Conservation (phyloP, 768 basidiomycete genomes). For the Kwoniella sp. region DNA sequence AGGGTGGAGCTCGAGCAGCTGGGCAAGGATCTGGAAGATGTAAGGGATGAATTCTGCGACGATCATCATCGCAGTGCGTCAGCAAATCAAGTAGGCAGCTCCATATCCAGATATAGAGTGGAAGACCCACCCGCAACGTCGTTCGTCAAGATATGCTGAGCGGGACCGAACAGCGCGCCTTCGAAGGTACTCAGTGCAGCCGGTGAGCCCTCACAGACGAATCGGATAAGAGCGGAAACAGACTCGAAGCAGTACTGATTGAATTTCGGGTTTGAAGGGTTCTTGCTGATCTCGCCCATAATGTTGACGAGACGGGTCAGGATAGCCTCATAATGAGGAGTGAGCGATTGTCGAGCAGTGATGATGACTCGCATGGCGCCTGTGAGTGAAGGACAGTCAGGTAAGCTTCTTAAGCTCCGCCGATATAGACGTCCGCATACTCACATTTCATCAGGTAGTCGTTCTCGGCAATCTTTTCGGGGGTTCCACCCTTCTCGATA, state of each 20-base stretch:
- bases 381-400: slow-evolving; percentile 57
- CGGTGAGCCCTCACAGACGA: slow-evolving; percentile 73
- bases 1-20: slow-evolving; percentile 84
- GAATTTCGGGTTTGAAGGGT: slow-evolving; percentile 96
- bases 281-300: slow-evolving; percentile 84
- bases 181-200: slow-evolving; percentile 75
- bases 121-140: slow-evolving; percentile 87
- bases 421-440: no score
- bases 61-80: slow-evolving; percentile 1
- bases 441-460: slow-evolving; percentile 97
- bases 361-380: slow-evolving; percentile 92
- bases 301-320: slow-evolving; percentile 78
- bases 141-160: slow-evolving; percentile 82
- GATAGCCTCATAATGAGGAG: slow-evolving; percentile 67
- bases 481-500: slow-evolving; percentile 74
- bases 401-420: no score
- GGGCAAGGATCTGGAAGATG: slow-evolving; percentile 92
- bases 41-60: slow-evolving; percentile 89
- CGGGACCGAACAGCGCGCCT: slow-evolving; percentile 76
- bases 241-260: slow-evolving; percentile 98
- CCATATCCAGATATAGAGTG: no score
- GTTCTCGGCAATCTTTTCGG: slow-evolving; percentile 94
- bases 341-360: slow-evolving; percentile 78
- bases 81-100: background rate
- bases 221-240: slow-evolving; percentile 92